Percentiles rank a stretch among this genome's conserved stretches.
These are phyloP conservation scores for Claviceps sp. DNA, from an alignment of 2,329 filamentous ascomycete genomes.

Conservation along the genomic window DNA sequence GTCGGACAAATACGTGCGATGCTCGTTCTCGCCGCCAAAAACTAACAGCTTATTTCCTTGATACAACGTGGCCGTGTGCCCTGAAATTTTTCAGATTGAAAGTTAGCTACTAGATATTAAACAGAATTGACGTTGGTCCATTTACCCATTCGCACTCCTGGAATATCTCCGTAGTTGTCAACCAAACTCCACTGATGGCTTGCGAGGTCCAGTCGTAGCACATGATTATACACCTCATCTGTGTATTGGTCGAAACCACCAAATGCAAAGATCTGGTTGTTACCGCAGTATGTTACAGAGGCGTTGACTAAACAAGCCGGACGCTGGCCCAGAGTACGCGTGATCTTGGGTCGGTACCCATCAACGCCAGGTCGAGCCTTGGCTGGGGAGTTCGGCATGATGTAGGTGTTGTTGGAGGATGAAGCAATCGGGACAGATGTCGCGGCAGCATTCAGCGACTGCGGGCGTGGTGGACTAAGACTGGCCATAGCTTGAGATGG, in stretches of 20 bases:
- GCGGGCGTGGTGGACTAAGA: slow-evolving; percentile 15
- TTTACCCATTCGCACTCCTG: slow-evolving; percentile 85
- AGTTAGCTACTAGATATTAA: slow-evolving; percentile 1
- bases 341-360: slow-evolving; percentile 74
- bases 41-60: slow-evolving; percentile 91
- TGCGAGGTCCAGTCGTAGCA: slow-evolving; percentile 73
- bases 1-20: slow-evolving; percentile 87
- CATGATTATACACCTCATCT: slow-evolving; percentile 98
- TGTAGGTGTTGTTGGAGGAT: slow-evolving; percentile 65
- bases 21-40: slow-evolving; percentile 96
- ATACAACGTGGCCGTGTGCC: slow-evolving; percentile 89
- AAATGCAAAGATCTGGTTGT: slow-evolving; percentile 96
- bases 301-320: slow-evolving; percentile 95
- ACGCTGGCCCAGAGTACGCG: slow-evolving; percentile 61
- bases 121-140: background rate
- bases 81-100: slow-evolving; percentile 29
- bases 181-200: slow-evolving; percentile 90
- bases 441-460: slow-evolving; percentile 11
- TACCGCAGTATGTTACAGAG: slow-evolving; percentile 95
- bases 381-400: slow-evolving; percentile 77
- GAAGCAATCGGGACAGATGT: slow-evolving; percentile 16
- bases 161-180: slow-evolving; percentile 97
- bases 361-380: slow-evolving; percentile 53
- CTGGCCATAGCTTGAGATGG: slow-evolving; percentile 13
- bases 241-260: slow-evolving; percentile 98